Percentiles rank a stretch among this genome's conserved stretches.
Conservation (phyloP, 345 rosid genomes). For the Salix koriyanagi region DNA sequence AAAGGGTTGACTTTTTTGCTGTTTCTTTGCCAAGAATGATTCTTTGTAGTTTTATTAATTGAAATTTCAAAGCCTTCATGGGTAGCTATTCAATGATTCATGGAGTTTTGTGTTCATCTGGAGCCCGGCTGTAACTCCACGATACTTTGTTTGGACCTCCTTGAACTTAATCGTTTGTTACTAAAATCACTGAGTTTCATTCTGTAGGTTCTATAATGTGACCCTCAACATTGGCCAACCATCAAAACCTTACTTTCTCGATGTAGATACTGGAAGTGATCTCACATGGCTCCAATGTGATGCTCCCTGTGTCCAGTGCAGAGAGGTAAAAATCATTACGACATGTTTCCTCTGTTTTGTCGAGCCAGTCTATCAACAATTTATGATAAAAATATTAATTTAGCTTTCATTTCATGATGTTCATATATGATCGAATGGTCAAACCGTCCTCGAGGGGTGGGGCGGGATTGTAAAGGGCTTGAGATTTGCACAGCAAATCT, state of each 20-base stretch:
- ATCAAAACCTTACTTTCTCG: conserved; percentile 80
- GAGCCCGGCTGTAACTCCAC: too few species aligned
- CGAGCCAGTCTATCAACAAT: background rate
- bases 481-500: too few species aligned
- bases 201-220: conserved; percentile 67
- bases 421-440: background rate
- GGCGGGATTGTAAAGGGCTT: too few species aligned
- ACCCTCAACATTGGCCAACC: conserved; percentile 75
- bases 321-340: conserved; percentile 37
- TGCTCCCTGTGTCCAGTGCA: conserved; percentile 67
- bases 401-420: background rate
- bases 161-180: background rate
- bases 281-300: conserved; percentile 98
- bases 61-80: background rate
- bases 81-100: background rate
- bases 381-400: background rate
- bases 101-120: too few species aligned
- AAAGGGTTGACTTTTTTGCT: background rate
- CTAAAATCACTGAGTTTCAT: background rate
- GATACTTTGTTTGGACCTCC: background rate
- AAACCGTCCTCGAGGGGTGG: too few species aligned
- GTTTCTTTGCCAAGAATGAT: background rate
- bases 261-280: conserved; percentile 92
- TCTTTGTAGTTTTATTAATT: background rate
- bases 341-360: background rate